Evolutionary conservation across 176 grass and related monocot genomes (phyloP).

Genomic region (Puya raimondii): DNA sequence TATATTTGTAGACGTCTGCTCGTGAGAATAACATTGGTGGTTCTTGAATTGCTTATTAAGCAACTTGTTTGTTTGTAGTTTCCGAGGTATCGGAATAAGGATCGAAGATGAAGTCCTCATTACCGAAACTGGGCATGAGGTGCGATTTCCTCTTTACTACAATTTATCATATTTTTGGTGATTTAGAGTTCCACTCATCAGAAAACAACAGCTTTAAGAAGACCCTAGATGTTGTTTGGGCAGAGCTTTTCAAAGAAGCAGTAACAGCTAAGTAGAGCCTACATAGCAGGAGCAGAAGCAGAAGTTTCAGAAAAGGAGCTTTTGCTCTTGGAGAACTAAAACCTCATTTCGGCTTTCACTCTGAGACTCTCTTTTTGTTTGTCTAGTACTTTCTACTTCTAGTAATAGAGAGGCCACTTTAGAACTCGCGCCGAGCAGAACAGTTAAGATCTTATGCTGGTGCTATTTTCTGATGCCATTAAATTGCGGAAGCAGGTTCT

Average conservation of each 20-base stretch:
- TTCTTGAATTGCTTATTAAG: not conserved
- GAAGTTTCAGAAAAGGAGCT: too few species aligned
- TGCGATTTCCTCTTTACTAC: constrained; percentile 6
- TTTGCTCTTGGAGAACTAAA: too few species aligned
- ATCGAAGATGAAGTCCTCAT: constrained; percentile 95
- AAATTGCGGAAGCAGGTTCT: constrained; percentile 42
- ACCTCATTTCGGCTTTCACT: too few species aligned
- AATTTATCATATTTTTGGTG: not conserved
- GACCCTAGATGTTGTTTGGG: not conserved
- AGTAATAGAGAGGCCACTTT: too few species aligned
- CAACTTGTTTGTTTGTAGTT: constrained; percentile 12
- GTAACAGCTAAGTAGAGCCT: too few species aligned
- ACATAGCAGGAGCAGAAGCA: too few species aligned
- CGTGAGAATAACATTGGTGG: not conserved
- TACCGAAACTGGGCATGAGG: constrained; percentile 79
- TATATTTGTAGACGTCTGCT: not conserved
- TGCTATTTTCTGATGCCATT: constrained; percentile 5
- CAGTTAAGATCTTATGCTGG: constrained; percentile 3
- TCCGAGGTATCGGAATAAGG: constrained; percentile 65
- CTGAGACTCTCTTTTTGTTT: too few species aligned
- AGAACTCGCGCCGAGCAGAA: not conserved
- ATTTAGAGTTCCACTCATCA: too few species aligned
- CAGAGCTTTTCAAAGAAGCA: too few species aligned
- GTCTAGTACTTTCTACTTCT: too few species aligned
- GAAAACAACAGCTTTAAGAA: too few species aligned